phyloP scores from a whole-genome alignment of 371 early-diverging fungal species.

The Mortierella sp. region DNA sequence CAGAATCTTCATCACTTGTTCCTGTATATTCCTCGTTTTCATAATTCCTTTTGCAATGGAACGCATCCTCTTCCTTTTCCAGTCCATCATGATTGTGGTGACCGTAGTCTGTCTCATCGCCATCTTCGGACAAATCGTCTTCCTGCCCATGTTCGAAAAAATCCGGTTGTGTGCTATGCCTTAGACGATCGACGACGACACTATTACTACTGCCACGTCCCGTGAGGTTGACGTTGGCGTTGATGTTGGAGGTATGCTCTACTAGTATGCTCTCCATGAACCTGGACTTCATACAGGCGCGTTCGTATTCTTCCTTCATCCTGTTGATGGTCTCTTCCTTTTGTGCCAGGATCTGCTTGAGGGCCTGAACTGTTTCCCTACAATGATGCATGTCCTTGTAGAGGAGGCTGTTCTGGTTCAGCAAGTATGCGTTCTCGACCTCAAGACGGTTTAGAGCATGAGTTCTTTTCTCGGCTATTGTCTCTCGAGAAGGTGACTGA shows the following conservation, averaged over 20 bases:
- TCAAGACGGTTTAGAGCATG: constrained; percentile 37
- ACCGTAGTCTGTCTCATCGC: background rate
- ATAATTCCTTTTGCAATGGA: no score
- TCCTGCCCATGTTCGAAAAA: no score
- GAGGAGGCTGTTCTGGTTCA: constrained; percentile 29
- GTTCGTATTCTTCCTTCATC: constrained; percentile 21
- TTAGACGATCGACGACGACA: no score
- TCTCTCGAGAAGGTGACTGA: background rate
- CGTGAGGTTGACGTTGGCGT: background rate
- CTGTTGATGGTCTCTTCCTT: constrained; percentile 28
- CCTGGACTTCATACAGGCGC: constrained; percentile 24
- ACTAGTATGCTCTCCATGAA: constrained; percentile 35
- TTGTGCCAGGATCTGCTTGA: constrained; percentile 36
- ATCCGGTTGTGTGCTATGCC: no score
- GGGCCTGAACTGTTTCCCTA: constrained; percentile 39
- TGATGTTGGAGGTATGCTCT: constrained; percentile 9
- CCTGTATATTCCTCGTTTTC: no score
- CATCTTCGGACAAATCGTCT: background rate
- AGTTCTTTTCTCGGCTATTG: background rate
- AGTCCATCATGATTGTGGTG: no score
- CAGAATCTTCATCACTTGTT: no score
- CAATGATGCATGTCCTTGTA: constrained; percentile 35
- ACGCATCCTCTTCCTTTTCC: background rate
- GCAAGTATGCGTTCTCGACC: constrained; percentile 40
- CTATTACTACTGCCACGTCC: no score